Base-by-base conservation (phyloP, 2,329 filamentous ascomycete species). In the Diaporthe helianthi region DNA sequence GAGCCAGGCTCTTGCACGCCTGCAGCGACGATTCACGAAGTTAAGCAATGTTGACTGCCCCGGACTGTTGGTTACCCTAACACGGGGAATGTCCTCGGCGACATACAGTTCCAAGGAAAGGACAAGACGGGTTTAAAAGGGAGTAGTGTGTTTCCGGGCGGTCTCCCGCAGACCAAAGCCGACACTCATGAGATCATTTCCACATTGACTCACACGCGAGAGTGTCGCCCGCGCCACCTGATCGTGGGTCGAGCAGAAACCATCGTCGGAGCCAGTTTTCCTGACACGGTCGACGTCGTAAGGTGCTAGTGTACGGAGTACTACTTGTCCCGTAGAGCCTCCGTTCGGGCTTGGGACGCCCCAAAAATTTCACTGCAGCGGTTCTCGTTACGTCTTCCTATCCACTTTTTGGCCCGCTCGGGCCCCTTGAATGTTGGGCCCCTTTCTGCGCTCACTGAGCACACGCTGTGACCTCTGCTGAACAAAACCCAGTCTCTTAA, bases 351-450 rank as follows among this genome's bases (percentile, higher is more conserved):
- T 24, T 63, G 29, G 26, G n/a, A 49, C 19, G 58, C 2, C 58
- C 29, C 19, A 46, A 61, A 61, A 61, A 61, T 24, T 63, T n/a
- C n/a, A n/a, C n/a, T n/a, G n/a, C 58, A 49, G 26, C 58, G 58
- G 26, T 49, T 63, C 58, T 36, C n/a, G 58, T 63, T 63, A 63
- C 58, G 58, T 63, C 26, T 63, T 46, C n/a, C 58, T 33, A 47
- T 61, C 55, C 55, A 61, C 55, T 61, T 61, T 61, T 63, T 63
- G 44, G 41, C 58, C 58, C 41, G 29, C 58, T 19, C 58, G 38
- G 55, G 41, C n/a, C 15, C 19, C n/a, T n/a, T n/a, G n/a, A n/a
- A n/a, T n/a, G n/a, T 31, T 41, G 38, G 19, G 55, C 41, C 58
- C 58, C n/a, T 63, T 63, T 49, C 44, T 29, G 29, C 41, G 29